Evolutionary conservation across 176 grass and related monocot species (phyloP), one percentile per base, ranked within the genome.

Genomic region (Triticum dicoccoides): DNA sequence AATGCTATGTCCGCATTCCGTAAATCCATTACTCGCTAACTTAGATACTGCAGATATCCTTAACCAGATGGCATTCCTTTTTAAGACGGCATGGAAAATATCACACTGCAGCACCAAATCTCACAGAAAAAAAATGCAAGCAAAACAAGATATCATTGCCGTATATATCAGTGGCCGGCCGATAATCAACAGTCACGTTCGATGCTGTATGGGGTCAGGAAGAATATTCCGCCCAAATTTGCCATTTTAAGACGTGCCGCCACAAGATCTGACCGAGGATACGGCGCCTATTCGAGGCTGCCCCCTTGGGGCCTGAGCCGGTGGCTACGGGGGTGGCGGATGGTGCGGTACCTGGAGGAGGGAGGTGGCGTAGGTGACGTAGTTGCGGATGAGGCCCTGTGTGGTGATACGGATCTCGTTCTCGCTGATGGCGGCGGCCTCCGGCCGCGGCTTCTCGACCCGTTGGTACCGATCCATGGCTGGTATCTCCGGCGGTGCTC

Each of bases 331-430:
- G 34, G 9, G 73, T 42, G 24, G 44, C 29, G 49, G 37, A 10
- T 65, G 39, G 18, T n/a, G 45, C 44, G 5, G 61, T 82, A 91
- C 97, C 93, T 94, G 92, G 78, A 98, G 84, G 27, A 98, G 97
- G 52, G 91, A 96, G 76, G 92, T 86, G 68, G 94, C 97, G 61
- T 98, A 98, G 85, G 91, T 98, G 88, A 98, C 82, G 72, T 98
- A 98, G 91, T 96, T 98, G 75, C 94, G 90, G 86, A 98, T 94
- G 88, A 93, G 94, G 59, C 97, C 97, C 79, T 98, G 97, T 61
- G 94, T 87, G 69, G 97, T 94, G 92, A 98, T 94, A 77, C 97
- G 92, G 90, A 98, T 94, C 88, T 98, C 97, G 65, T 98, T 98
- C 87, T 98, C 97, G 82, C 82, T 94, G 76, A 98, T 98, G 84